Evolutionary conservation across 176 grass and related monocot genomes (phyloP).

Genomic region (Carex kokanica): DNA sequence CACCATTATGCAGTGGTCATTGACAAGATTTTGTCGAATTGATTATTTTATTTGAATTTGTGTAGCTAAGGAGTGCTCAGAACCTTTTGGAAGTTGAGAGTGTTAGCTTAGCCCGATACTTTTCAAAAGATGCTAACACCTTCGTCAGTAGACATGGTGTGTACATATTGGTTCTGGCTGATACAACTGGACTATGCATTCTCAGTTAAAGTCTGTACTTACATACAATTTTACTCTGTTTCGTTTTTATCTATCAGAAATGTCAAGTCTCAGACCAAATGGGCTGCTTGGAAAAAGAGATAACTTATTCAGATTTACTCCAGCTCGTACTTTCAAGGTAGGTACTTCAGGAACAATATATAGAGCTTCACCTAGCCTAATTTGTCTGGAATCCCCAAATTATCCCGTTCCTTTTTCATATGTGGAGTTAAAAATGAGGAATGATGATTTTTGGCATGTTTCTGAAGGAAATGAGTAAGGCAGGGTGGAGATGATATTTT

Average conservation of each 20-base stretch:
- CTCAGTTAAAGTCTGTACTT: background rate
- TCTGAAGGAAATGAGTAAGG: background rate
- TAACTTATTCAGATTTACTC: conserved; percentile 30
- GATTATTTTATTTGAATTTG: conserved; percentile 20
- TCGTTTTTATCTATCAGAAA: conserved; percentile 41
- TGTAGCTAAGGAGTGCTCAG: conserved; percentile 70
- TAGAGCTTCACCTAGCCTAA: background rate
- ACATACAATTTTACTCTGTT: background rate
- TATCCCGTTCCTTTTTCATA: background rate
- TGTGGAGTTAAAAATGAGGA: background rate
- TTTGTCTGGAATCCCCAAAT: background rate
- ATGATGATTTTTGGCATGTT: background rate
- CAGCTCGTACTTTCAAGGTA: conserved; percentile 46
- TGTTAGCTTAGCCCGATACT: conserved; percentile 38
- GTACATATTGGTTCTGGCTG: background rate
- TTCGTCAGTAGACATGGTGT: conserved; percentile 31
- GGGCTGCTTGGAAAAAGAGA: conserved; percentile 46
- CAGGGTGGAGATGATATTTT: background rate
- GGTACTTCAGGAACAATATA: background rate
- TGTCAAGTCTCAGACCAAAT: conserved; percentile 25
- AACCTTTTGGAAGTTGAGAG: conserved; percentile 39
- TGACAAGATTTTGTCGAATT: background rate
- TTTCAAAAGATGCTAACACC: conserved; percentile 45
- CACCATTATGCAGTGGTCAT: background rate
- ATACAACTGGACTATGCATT: background rate